Percentiles rank a stretch among this genome's conserved stretches.
phyloP scores from a whole-genome alignment of 768 basidiomycete genomes.

The Lanmaoa pseudosensibilis region DNA sequence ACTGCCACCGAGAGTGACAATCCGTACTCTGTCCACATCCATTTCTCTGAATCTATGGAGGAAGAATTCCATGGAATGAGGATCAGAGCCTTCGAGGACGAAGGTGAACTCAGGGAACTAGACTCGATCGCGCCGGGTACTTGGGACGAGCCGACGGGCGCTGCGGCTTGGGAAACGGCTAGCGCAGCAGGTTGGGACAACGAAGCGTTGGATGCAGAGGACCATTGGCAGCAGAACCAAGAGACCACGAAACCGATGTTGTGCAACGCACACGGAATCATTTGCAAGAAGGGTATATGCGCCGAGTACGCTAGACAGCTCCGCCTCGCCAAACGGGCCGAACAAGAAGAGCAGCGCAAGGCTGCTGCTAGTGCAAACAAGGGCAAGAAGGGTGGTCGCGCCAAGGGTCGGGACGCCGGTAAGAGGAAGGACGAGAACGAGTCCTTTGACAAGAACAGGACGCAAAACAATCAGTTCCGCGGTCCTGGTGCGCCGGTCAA shows the following conservation, averaged over 20 bases:
- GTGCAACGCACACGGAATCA: conserved; percentile 34
- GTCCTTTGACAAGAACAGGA: background rate
- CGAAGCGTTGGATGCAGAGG: conserved; percentile 22
- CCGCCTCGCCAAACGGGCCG: conserved; percentile 17
- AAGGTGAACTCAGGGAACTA: conserved; percentile 16
- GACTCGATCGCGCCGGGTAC: conserved; percentile 27
- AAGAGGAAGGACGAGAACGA: conserved; percentile 13
- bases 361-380: conserved; percentile 11
- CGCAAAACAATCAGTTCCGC: conserved; percentile 22
- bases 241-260: conserved; percentile 9
- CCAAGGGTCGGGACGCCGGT: conserved; percentile 6
- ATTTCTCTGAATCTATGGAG: conserved; percentile 30
- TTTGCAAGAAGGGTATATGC: conserved; percentile 41
- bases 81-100: conserved; percentile 15
- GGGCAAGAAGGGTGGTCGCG: conserved; percentile 22
- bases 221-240: conserved; percentile 19
- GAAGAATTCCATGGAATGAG: conserved; percentile 30
- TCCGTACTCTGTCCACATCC: conserved; percentile 19
- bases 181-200: conserved; percentile 13
- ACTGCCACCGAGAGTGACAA: conserved; percentile 27
- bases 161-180: conserved; percentile 3
- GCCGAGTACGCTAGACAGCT: conserved; percentile 31
- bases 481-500: conserved; percentile 33
- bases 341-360: conserved; percentile 21
- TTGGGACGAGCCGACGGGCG: conserved; percentile 13